These are phyloP conservation scores for Dendrobium nobile DNA, from an alignment of 106 monocot species.

Conservation along the genomic window DNA sequence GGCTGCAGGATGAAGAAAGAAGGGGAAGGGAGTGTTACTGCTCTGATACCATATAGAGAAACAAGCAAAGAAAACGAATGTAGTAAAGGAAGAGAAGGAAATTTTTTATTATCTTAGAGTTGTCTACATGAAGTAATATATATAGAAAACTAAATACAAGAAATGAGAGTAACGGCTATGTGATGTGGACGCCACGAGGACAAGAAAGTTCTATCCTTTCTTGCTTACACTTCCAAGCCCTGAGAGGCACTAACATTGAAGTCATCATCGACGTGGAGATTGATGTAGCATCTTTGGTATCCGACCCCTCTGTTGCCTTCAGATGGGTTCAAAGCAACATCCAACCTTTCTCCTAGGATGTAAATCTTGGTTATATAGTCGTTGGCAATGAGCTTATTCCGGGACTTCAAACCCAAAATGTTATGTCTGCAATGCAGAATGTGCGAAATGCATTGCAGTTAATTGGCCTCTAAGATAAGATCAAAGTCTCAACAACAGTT, in stretches of 20 bases:
- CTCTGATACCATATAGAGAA: too few relatives aligned
- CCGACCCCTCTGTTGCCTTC: background rate
- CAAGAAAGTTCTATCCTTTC: too few relatives aligned
- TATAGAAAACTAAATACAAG: too few relatives aligned
- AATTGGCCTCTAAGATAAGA: background rate
- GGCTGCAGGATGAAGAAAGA: too few relatives aligned
- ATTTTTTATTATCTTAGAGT: too few relatives aligned
- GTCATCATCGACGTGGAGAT: slow-evolving; percentile 23
- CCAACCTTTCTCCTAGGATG: background rate
- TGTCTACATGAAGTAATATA: too few relatives aligned
- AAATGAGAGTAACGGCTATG: too few relatives aligned
- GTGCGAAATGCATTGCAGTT: background rate
- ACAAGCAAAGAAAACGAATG: too few relatives aligned
- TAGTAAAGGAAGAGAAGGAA: too few relatives aligned
- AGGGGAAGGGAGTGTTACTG: too few relatives aligned
- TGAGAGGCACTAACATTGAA: slow-evolving; percentile 26
- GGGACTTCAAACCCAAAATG: background rate
- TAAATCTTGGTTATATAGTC: background rate
- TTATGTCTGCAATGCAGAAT: background rate
- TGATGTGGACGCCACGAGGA: too few relatives aligned
- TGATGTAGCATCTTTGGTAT: slow-evolving; percentile 16
- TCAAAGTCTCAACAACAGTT: slow-evolving; percentile 26
- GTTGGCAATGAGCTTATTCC: slow-evolving; percentile 1
- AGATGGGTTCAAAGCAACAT: background rate
- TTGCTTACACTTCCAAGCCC: slow-evolving; percentile 7